phyloP scores from a whole-genome alignment of 345 rosid genomes.

The Eucalyptus polybractea region DNA sequence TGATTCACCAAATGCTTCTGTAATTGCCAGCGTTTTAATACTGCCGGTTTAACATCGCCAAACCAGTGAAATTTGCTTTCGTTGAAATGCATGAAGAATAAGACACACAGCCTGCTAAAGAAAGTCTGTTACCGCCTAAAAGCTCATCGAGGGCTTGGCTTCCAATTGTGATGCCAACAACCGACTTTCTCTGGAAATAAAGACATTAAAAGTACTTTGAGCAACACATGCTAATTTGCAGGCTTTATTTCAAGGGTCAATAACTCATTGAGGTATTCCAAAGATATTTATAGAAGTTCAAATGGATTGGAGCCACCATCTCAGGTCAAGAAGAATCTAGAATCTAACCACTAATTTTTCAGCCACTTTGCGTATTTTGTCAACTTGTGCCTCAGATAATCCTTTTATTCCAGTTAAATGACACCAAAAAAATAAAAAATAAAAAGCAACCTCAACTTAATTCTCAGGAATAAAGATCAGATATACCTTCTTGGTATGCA shows the following conservation, averaged over 20 bases:
- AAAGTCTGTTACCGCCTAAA: accelerated
- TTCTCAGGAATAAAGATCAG: too few species aligned
- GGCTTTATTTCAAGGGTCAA: too few species aligned
- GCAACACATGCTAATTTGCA: too few species aligned
- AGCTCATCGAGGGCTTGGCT: background rate
- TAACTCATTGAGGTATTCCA: too few species aligned
- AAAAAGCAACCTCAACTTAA: too few species aligned
- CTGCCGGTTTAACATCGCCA: background rate
- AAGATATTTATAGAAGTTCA: too few species aligned
- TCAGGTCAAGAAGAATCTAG: background rate
- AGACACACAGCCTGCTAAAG: accelerated
- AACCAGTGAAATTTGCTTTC: background rate
- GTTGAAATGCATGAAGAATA: too few species aligned
- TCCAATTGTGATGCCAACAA: background rate
- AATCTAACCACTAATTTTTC: background rate
- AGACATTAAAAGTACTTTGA: background rate
- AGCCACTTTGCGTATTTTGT: background rate
- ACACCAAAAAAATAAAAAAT: too few species aligned
- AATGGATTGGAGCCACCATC: background rate
- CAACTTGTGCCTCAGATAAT: background rate
- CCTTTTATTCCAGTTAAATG: background rate
- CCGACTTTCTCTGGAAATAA: background rate
- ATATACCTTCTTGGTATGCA: too few species aligned
- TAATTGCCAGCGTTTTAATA: background rate
- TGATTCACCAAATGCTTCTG: background rate